Conservation (phyloP, 2,329 filamentous ascomycete species). For the Penicillium fuscoglaucum region DNA sequence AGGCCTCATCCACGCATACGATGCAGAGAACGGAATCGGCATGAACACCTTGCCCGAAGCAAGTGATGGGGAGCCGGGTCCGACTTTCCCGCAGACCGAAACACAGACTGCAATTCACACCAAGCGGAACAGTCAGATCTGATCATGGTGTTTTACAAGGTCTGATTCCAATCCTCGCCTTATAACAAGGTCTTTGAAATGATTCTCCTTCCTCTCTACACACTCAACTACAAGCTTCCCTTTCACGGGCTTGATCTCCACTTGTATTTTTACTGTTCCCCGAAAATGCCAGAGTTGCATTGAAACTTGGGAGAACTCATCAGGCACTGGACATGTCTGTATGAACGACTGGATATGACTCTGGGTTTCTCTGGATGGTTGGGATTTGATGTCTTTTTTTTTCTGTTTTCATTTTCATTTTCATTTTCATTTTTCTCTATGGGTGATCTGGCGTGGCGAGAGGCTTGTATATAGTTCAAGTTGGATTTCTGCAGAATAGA, state of each 20-base stretch:
- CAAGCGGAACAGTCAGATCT: conserved; percentile 36
- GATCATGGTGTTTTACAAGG: conserved; percentile 9
- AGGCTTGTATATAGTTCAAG: conserved; percentile 27
- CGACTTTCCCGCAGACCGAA: conserved; percentile 34
- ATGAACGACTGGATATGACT: conserved; percentile 33
- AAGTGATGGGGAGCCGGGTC: conserved; percentile 57
- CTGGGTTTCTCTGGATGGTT: conserved; percentile 26
- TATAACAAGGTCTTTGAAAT: conserved; percentile 30
- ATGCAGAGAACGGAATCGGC: conserved; percentile 77
- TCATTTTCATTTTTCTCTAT: conserved; percentile 16
- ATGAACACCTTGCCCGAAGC: conserved; percentile 78
- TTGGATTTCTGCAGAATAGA: conserved; percentile 14
- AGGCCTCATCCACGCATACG: conserved; percentile 83
- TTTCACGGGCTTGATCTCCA: conserved; percentile 8
- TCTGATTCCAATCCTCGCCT: conserved; percentile 17
- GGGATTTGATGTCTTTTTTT: conserved; percentile 16
- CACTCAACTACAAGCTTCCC: conserved; percentile 5
- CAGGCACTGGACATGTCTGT: conserved; percentile 27
- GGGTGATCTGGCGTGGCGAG: conserved; percentile 17
- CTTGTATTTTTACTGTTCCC: conserved; percentile 31
- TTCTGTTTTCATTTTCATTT: neutral
- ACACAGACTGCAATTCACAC: conserved; percentile 29
- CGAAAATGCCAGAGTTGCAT: conserved; percentile 22
- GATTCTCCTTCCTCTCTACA: conserved; percentile 18
- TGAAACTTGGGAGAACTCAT: conserved; percentile 23